Evolutionary conservation across 2,329 filamentous ascomycete genomes (phyloP).

Genomic region (Trichophyton rubrum): DNA sequence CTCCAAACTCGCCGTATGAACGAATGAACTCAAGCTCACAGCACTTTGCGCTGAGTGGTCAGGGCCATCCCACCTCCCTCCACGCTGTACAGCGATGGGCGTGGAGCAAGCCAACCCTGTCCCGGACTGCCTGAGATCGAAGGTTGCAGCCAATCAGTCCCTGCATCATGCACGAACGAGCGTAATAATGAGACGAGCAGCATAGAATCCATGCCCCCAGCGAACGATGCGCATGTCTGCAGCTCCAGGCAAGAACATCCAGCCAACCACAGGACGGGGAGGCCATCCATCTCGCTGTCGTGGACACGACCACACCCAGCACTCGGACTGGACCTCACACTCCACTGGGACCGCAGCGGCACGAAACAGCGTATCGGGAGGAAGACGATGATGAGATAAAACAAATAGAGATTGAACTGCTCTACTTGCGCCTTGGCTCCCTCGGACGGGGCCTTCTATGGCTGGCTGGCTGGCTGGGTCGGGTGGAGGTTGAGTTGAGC

Average conservation of each 20-base stretch:
- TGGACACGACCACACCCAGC: neutral
- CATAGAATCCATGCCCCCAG: neutral
- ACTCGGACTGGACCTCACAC: neutral
- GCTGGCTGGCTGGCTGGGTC: neutral
- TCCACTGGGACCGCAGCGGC: neutral
- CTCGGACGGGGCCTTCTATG: neutral
- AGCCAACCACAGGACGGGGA: neutral
- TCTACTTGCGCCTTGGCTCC: neutral
- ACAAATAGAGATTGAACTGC: neutral
- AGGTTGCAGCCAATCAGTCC: neutral
- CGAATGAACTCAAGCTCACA: neutral
- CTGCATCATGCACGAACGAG: conserved; percentile 3
- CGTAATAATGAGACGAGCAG: neutral
- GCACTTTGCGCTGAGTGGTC: neutral
- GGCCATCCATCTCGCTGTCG: neutral
- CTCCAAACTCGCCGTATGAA: neutral
- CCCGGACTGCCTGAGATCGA: neutral
- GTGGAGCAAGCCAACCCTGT: neutral
- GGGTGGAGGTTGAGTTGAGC: neutral
- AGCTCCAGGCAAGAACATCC: neutral
- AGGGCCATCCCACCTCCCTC: neutral
- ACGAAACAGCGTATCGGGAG: neutral
- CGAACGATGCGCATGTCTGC: neutral
- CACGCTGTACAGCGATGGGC: neutral
- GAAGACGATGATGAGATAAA: neutral